A percentile compares a stretch with the other conserved stretches of the same genome.
These are phyloP conservation scores for Dendrobium nobile DNA, from an alignment of 106 monocot genomes.

Conservation along the genomic window DNA sequence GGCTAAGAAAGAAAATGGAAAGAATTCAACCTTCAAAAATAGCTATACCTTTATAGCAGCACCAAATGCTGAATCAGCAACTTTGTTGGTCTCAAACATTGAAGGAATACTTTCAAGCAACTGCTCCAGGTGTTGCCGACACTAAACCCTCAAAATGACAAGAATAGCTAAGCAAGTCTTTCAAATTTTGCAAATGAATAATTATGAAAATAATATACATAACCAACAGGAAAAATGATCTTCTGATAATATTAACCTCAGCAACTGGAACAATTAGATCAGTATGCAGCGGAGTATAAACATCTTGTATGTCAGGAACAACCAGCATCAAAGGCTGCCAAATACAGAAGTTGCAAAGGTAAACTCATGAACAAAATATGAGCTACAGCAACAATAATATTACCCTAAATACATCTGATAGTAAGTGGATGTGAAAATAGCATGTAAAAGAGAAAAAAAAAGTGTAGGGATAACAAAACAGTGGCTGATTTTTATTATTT, in stretches of 20 bases:
- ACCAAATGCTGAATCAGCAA: conserved; percentile 94
- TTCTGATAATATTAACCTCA: conserved; percentile 57
- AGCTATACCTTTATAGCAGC: conserved; percentile 76
- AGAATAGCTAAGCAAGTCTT: conserved; percentile 21
- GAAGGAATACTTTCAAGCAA: conserved; percentile 86
- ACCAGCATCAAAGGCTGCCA: conserved; percentile 96
- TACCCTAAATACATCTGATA: neutral
- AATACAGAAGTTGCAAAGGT: neutral
- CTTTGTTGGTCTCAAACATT: conserved; percentile 83
- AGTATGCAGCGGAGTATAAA: conserved; percentile 87
- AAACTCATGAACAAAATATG: neutral
- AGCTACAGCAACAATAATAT: neutral
- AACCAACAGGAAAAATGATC: conserved; percentile 2
- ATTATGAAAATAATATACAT: neutral
- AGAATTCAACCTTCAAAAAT: neutral
- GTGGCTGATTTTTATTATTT: no score
- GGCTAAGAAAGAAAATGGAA: neutral
- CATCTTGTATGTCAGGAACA: conserved; percentile 96
- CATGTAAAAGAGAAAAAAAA: no score
- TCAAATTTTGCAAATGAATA: neutral
- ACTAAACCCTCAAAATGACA: conserved; percentile 47
- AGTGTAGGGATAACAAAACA: no score
- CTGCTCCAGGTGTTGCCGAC: conserved; percentile 85
- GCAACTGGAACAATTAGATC: conserved; percentile 77
- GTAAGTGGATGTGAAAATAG: no score